Percentiles rank a stretch among this genome's conserved stretches.
These are phyloP conservation scores for Paramecium biaurelia DNA, from an alignment of 73 alveolate genomes.

Conservation along the genomic window DNA sequence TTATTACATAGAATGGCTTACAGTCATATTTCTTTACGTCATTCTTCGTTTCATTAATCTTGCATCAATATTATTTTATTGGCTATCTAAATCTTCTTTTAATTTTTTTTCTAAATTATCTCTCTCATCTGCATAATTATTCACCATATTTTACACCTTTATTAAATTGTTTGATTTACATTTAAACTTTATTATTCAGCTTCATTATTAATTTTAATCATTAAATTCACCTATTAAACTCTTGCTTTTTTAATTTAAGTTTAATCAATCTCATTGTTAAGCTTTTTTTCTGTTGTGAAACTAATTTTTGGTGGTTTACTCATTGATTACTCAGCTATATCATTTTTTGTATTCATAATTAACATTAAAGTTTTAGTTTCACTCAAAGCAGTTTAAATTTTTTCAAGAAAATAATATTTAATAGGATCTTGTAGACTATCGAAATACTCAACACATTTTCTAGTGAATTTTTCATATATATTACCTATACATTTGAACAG, in stretches of 20 bases:
- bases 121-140: neutral
- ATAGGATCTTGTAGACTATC: constrained; percentile 15
- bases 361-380: neutral
- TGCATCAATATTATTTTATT: neutral
- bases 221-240: neutral
- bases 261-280: neutral
- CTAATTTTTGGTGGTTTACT: neutral
- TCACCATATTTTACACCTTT: neutral
- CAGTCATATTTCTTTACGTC: neutral
- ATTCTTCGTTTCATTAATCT: neutral
- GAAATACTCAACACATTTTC: constrained; percentile 32
- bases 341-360: neutral
- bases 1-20: constrained; percentile 6
- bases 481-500: constrained; percentile 4
- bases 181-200: neutral
- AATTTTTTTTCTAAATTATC: neutral
- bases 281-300: neutral
- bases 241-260: neutral
- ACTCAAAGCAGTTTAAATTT: neutral
- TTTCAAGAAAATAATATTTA: constrained; percentile 21
- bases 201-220: constrained; percentile 5
- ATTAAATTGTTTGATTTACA: neutral
- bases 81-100: neutral
- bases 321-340: neutral
- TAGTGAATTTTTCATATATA: neutral